Percentiles rank a stretch among this genome's conserved stretches.
Conservation (phyloP, 768 basidiomycete species). For the Leccinum fibrillosum region DNA sequence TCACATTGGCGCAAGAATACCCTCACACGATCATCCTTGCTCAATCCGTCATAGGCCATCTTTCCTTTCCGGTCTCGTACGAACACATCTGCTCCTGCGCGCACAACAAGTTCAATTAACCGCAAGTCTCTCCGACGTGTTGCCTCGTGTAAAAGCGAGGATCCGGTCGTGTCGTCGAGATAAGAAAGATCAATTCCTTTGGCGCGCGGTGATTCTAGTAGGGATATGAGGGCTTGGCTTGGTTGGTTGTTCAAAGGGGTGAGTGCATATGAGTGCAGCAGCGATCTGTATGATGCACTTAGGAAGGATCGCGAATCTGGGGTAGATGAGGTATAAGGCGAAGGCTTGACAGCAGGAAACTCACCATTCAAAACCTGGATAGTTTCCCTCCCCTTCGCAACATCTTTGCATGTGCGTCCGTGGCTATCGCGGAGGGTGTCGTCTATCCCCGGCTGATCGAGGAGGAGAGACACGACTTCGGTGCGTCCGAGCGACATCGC, state of each 20-base stretch:
- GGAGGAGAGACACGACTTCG: slow-evolving; percentile 70
- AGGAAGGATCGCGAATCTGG: slow-evolving; percentile 76
- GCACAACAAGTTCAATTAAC: slow-evolving; percentile 78
- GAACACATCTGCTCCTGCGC: slow-evolving; percentile 87
- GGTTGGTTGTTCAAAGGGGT: slow-evolving; percentile 47
- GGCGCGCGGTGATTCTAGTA: slow-evolving; percentile 68
- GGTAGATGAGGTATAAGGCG: slow-evolving; percentile 3
- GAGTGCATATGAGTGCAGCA: slow-evolving; percentile 70
- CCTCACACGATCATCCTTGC: slow-evolving; percentile 77
- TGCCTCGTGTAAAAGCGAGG: slow-evolving; percentile 83
- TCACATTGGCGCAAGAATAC: slow-evolving; percentile 82
- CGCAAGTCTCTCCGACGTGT: slow-evolving; percentile 76
- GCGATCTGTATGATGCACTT: slow-evolving; percentile 69
- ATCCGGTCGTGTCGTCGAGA: slow-evolving; percentile 74
- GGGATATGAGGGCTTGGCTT: slow-evolving; percentile 43
- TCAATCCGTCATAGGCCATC: slow-evolving; percentile 61
- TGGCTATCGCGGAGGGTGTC: slow-evolving; percentile 69
- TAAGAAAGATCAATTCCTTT: slow-evolving; percentile 74
- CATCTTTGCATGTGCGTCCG: slow-evolving; percentile 67
- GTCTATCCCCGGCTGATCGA: slow-evolving; percentile 78
- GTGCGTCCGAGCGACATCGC: slow-evolving; percentile 67
- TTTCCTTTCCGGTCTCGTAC: slow-evolving; percentile 75
- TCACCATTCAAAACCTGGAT: slow-evolving; percentile 66
- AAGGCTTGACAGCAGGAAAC: slow-evolving; percentile 11
- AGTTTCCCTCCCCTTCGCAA: slow-evolving; percentile 67